Conservation (phyloP, 345 rosid species). For the Linum usitatissimum region DNA sequence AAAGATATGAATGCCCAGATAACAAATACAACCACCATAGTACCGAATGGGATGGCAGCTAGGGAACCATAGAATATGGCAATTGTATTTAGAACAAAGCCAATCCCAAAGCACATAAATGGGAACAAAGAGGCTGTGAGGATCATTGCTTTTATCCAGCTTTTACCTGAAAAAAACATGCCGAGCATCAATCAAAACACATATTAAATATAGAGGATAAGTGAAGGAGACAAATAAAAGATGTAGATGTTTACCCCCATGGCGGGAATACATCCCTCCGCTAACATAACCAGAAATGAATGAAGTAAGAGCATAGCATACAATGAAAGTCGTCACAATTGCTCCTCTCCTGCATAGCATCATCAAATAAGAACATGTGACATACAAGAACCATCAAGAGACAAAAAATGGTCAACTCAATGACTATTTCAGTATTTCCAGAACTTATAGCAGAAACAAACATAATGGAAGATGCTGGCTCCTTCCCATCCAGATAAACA, state of each 20-base stretch:
- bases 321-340: constrained; percentile 90
- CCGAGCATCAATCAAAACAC: constrained; percentile 3
- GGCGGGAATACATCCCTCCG: constrained; percentile 97
- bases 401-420: neutral
- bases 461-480: no score
- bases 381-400: neutral
- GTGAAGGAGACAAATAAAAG: constrained; percentile 3
- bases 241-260: constrained; percentile 58
- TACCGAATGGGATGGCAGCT: constrained; percentile 95
- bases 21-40: constrained; percentile 80
- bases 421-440: no score
- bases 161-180: constrained; percentile 49
- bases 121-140: constrained; percentile 91
- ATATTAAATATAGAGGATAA: neutral
- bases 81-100: constrained; percentile 69
- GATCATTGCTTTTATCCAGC: constrained; percentile 91
- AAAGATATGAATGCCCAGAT: constrained; percentile 95
- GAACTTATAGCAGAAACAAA: no score
- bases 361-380: neutral
- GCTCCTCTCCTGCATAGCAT: constrained; percentile 88
- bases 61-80: constrained; percentile 91
- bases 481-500: no score
- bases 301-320: constrained; percentile 96
- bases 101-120: constrained; percentile 86
- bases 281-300: constrained; percentile 96